A percentile compares a stretch with the other conserved stretches of the same genome.
Conservation (phyloP, 331 rosid genomes). For the Pyracantha coccinea region DNA sequence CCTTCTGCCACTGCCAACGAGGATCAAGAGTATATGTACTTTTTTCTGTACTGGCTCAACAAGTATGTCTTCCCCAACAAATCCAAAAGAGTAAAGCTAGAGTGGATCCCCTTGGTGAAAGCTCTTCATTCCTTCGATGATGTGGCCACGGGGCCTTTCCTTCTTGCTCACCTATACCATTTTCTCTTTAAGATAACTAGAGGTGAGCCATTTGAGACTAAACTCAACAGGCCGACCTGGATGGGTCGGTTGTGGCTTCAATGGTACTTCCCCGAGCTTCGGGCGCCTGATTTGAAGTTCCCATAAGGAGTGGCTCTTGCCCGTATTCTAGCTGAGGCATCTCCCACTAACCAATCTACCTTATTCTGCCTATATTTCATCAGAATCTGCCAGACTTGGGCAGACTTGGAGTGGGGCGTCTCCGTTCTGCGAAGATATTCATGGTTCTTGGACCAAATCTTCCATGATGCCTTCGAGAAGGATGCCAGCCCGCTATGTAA, state of each 20-base stretch:
- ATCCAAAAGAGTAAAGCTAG: too few relatives aligned
- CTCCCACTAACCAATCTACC: accelerated
- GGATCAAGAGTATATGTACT: too few relatives aligned
- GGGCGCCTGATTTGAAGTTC: too few relatives aligned
- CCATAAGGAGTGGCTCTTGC: accelerated
- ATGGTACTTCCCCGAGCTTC: accelerated
- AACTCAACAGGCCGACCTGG: too few relatives aligned
- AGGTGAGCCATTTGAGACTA: too few relatives aligned
- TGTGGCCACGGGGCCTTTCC: accelerated
- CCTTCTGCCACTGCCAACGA: too few relatives aligned
- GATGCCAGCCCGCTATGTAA: accelerated
- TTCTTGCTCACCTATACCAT: too few relatives aligned
- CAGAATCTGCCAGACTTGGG: accelerated
- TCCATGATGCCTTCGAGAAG: accelerated
- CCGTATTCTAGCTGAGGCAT: accelerated
- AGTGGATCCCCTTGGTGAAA: too few relatives aligned
- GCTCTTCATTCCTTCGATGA: accelerated
- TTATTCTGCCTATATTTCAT: accelerated
- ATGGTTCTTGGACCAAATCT: too few relatives aligned
- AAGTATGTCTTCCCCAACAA: too few relatives aligned
- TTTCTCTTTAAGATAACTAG: accelerated
- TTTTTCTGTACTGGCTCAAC: too few relatives aligned
- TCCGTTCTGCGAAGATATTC: accelerated
- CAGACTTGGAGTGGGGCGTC: accelerated
- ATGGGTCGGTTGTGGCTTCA: accelerated